These are phyloP conservation scores for Pichia sp. DNA, from an alignment of 1,139 yeast species.

Conservation along the genomic window DNA sequence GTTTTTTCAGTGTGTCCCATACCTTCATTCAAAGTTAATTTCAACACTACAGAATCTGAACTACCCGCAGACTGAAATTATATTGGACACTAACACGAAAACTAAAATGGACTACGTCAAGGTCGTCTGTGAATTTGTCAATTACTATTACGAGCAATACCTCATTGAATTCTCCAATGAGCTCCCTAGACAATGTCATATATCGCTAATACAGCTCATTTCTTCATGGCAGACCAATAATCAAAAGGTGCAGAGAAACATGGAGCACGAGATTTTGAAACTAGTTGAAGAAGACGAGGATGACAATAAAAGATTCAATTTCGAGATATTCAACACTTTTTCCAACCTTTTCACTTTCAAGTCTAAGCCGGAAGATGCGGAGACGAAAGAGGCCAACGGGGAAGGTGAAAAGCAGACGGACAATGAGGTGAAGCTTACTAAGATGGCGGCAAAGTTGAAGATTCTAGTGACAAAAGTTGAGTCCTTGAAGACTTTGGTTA, in stretches of 20 bases:
- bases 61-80: constrained; percentile 27
- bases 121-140: constrained; percentile 30
- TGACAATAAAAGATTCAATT: constrained; percentile 22
- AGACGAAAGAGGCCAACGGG: constrained; percentile 19
- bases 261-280: constrained; percentile 30
- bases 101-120: constrained; percentile 28
- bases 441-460: constrained; percentile 52
- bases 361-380: constrained; percentile 39
- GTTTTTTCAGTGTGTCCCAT: constrained; percentile 34
- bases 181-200: constrained; percentile 32
- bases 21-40: constrained; percentile 27
- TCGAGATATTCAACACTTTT: constrained; percentile 40
- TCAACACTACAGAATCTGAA: constrained; percentile 22
- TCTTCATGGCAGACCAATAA: constrained; percentile 28
- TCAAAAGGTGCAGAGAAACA: constrained; percentile 22
- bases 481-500: constrained; percentile 41
- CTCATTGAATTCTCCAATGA: constrained; percentile 31
- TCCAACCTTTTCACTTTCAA: constrained; percentile 47
- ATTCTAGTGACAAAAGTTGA: constrained; percentile 41
- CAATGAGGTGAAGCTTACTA: constrained; percentile 26
- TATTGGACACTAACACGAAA: constrained; percentile 5
- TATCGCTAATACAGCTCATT: constrained; percentile 26
- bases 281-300: constrained; percentile 28
- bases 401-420: constrained; percentile 15
- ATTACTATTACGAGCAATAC: constrained; percentile 33